Percentiles rank a stretch among this genome's conserved stretches.
Evolutionary conservation across 176 grass and related monocot genomes (phyloP).

Genomic region (Oryza glaberrima): DNA sequence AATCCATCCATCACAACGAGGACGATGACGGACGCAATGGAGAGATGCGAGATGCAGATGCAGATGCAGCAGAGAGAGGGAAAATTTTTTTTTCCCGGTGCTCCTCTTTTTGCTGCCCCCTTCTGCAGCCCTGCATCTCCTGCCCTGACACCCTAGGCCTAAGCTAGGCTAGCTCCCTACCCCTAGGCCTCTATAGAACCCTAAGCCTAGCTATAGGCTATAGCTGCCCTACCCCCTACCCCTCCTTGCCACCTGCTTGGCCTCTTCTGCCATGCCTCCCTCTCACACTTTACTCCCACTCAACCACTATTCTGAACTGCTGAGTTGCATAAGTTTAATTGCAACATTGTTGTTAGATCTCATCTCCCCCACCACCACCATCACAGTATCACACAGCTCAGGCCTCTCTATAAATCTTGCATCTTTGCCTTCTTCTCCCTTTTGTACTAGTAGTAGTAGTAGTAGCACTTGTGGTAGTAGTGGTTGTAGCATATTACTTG

Average conservation of each 20-base stretch:
- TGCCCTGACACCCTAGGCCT: slow-evolving; percentile 47
- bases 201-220: not conserved
- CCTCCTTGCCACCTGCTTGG: not conserved
- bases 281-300: slow-evolving; percentile 44
- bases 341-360: slow-evolving; percentile 20
- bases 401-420: slow-evolving; percentile 57
- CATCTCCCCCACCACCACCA: not conserved
- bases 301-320: slow-evolving; percentile 51
- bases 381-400: not conserved
- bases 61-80: not conserved
- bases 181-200: slow-evolving; percentile 29
- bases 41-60: not conserved
- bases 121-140: slow-evolving; percentile 34
- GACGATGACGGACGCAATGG: not conserved
- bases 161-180: slow-evolving; percentile 32
- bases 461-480: too few species aligned
- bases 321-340: slow-evolving; percentile 13
- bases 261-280: not conserved
- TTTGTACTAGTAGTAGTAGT: not conserved
- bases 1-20: not conserved
- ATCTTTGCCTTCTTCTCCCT: not conserved
- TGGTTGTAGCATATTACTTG: too few species aligned
- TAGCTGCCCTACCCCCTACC: slow-evolving; percentile 20
- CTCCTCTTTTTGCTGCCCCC: slow-evolving; percentile 36
- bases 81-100: not conserved